phyloP scores from a whole-genome alignment of 441 rosid species.

The Populus tomentosa region DNA sequence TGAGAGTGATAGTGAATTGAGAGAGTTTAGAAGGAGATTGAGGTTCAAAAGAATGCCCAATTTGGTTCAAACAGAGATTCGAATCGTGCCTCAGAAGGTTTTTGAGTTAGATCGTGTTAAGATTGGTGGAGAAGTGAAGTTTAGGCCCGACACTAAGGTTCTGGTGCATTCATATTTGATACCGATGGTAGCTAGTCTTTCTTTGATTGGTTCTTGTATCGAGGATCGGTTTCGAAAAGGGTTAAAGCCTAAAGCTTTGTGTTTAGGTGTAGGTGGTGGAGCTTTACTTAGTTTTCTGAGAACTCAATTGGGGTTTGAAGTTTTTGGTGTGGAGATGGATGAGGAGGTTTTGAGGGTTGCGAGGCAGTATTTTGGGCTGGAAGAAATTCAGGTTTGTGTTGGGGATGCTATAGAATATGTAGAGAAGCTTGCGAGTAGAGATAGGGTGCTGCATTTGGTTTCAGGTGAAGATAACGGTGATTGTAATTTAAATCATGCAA shows the following conservation, averaged over 20 bases:
- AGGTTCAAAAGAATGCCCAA: conserved; percentile 91
- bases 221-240: conserved; percentile 24
- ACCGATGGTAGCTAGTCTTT: conserved; percentile 81
- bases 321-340: conserved; percentile 70
- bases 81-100: conserved; percentile 29
- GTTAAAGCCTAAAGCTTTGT: conserved; percentile 54
- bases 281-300: conserved; percentile 67
- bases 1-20: conserved; percentile 51
- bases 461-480: conserved; percentile 5
- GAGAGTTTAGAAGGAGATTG: conserved; percentile 74
- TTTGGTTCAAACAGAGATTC: conserved; percentile 61
- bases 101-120: conserved; percentile 15
- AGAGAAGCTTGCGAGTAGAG: conserved; percentile 32
- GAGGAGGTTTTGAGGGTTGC: conserved; percentile 61
- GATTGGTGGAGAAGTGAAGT: conserved; percentile 29
- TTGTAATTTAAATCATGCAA: not conserved
- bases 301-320: conserved; percentile 49
- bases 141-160: conserved; percentile 39
- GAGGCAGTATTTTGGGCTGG: conserved; percentile 58
- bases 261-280: conserved; percentile 91
- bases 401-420: conserved; percentile 59
- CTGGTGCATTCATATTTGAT: conserved; percentile 71
- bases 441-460: conserved; percentile 4
- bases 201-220: conserved; percentile 31
- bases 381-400: conserved; percentile 29